Evolutionary conservation across 148 eudicot species (phyloP).

Genomic region (Diospyros lotus): DNA sequence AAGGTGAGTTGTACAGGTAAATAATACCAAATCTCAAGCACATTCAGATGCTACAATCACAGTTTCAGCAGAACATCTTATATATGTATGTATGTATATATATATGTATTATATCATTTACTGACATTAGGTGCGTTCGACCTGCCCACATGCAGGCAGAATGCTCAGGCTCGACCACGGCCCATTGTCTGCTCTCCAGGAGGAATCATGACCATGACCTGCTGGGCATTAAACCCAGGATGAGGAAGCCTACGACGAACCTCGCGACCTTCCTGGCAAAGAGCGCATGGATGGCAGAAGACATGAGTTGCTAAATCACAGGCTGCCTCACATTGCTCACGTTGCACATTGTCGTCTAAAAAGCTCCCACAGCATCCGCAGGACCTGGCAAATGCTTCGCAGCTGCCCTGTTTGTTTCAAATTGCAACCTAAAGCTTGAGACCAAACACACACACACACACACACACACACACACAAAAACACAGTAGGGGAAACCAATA

Average conservation of each 20-base stretch:
- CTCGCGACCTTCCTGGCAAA: conserved; percentile 96
- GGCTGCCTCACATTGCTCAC: conserved; percentile 72
- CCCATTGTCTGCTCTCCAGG: conserved; percentile 78
- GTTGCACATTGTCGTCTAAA: conserved; percentile 59
- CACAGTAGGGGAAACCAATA: too few relatives aligned
- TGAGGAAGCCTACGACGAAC: conserved; percentile 88
- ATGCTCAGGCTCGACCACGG: conserved; percentile 32
- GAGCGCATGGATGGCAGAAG: conserved; percentile 80
- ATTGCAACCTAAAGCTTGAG: not conserved
- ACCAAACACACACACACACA: not conserved
- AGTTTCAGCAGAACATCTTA: not conserved
- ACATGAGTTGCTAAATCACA: conserved; percentile 77
- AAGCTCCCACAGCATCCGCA: conserved; percentile 60
- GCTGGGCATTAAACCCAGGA: conserved; percentile 69
- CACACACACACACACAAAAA: too few relatives aligned
- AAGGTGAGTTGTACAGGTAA: not conserved
- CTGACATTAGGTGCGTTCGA: not conserved
- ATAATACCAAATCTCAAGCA: not conserved
- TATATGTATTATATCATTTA: not conserved
- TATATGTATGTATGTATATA: too few relatives aligned
- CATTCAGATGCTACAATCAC: not conserved
- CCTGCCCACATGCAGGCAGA: conserved; percentile 4
- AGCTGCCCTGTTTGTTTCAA: conserved; percentile 55
- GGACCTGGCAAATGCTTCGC: conserved; percentile 53
- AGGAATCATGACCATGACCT: conserved; percentile 57